Evolutionary conservation across 371 early-diverging fungal genomes (phyloP), one percentile per base, ranked within the genome.

Genomic region (Paraphysoderma sedebokerense): DNA sequence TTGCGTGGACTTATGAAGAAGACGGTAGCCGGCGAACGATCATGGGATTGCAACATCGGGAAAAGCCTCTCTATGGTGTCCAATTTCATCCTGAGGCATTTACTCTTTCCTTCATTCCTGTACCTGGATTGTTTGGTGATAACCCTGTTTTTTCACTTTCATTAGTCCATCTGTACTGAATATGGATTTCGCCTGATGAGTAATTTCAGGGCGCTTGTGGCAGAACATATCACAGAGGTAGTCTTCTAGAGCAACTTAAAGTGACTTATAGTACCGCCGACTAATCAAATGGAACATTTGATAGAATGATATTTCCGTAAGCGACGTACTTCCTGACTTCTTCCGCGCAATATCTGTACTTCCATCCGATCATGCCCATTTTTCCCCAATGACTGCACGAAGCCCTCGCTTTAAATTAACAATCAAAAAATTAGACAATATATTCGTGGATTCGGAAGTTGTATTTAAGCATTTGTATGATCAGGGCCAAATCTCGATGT

Each of bases 1-100:
- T 26, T 3, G 47, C 32, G 2, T 46, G 47, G 49, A 40, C 11
- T 13, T 4, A n/a, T 5, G 17, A 49, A 26, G 29, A 1, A 11
- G 15, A 3, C 15, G 22, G 31, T 22, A 26, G 31, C 13, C 37
- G 38, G n/a, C 17, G 48, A 5, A 64, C 67, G 0, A 79, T 92
- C 7, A 91, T 91, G 92, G 93, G 76, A 0, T 59, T 96, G 44
- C 64, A 73, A 34, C 92, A 91, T 60, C 60, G 44, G 23, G 34
- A 44, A 1, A 53, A 67, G 17, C 91, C 90, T 15, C 56, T 89
- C 8, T 89, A 79, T 70, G 88, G 91, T 7, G 91, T 96, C 26
- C 95, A 96, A 54, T 93, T 91, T 55, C 97, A 96, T 60, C 97
- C 97, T 6, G 97, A 96, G 65, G 64, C 58, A 49, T 29, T 22